These are phyloP conservation scores for Aspergillus panamensis DNA, from an alignment of 495 filamentous ascomycete species.

Conservation along the genomic window DNA sequence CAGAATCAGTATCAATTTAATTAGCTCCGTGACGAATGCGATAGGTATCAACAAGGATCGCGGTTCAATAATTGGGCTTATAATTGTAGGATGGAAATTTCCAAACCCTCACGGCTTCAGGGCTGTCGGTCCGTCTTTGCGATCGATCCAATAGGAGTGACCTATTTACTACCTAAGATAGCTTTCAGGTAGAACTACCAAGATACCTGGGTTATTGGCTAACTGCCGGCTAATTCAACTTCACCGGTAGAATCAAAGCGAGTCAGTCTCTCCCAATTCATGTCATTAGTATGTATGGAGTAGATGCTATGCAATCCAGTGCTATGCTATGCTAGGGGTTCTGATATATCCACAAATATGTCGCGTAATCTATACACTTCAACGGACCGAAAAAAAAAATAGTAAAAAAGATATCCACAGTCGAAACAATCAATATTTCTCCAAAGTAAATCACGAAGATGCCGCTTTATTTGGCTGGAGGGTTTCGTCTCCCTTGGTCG, in stretches of 20 bases:
- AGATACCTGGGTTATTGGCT: no score
- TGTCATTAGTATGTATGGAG: not conserved
- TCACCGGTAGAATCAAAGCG: no score
- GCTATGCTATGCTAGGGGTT: not conserved
- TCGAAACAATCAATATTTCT: not conserved
- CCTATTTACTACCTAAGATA: not conserved
- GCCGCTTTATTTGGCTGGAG: not conserved
- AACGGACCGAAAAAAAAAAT: not conserved
- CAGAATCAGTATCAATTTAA: not conserved
- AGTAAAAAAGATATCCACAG: not conserved
- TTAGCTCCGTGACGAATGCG: conserved; percentile 1
- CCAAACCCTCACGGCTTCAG: not conserved
- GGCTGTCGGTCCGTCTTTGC: not conserved
- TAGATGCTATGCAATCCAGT: not conserved
- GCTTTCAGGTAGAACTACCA: no score
- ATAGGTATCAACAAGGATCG: not conserved
- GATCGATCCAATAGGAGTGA: not conserved
- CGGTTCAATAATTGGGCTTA: no score
- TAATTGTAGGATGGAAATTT: not conserved
- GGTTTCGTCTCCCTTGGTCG: not conserved
- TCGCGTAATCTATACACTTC: conserved; percentile 13
- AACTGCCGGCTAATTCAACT: no score
- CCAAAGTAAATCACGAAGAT: not conserved
- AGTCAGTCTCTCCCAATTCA: not conserved
- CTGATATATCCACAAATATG: conserved; percentile 9